These are phyloP conservation scores for Exophiala oligosperma DNA, from an alignment of 2,329 filamentous ascomycete species.

Conservation along the genomic window DNA sequence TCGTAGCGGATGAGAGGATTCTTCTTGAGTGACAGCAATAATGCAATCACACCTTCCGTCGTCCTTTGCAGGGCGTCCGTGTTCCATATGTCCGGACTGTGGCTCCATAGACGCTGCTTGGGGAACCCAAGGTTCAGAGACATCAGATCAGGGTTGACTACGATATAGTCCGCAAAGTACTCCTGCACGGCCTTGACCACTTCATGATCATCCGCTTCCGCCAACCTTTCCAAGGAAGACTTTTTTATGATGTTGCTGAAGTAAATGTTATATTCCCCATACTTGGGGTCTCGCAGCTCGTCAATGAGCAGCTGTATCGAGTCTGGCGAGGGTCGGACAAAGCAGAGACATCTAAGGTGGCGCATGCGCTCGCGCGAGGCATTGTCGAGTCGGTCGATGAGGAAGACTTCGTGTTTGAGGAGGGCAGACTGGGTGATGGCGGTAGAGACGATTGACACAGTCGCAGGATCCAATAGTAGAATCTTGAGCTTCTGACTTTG, in stretches of 20 bases:
- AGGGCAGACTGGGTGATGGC: conserved; percentile 94
- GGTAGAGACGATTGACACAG: conserved; percentile 88
- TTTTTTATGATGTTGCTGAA: conserved; percentile 99
- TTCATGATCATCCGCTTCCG: conserved; percentile 96
- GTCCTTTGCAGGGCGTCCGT: conserved; percentile 81
- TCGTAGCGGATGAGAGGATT: conserved; percentile 92
- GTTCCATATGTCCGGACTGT: conserved; percentile 84
- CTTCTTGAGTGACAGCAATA: conserved; percentile 90
- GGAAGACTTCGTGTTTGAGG: conserved; percentile 94
- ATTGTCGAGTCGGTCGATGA: conserved; percentile 95
- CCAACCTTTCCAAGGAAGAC: conserved; percentile 87
- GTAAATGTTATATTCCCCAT: conserved; percentile 95
- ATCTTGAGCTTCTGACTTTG: conserved; percentile 97
- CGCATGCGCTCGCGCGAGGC: conserved; percentile 93
- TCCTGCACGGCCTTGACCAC: conserved; percentile 93
- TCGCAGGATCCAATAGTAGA: conserved; percentile 87
- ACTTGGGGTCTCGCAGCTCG: conserved; percentile 92
- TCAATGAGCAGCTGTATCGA: conserved; percentile 94
- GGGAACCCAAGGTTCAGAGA: conserved; percentile 74
- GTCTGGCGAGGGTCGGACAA: conserved; percentile 86
- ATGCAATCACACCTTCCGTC: conserved; percentile 81
- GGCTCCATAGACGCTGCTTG: conserved; percentile 75
- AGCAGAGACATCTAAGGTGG: conserved; percentile 88
- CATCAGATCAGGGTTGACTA: conserved; percentile 92
- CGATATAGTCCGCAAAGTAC: conserved; percentile 93